phyloP scores from a whole-genome alignment of 805 yeast species.

The Yarrowia sp. region DNA sequence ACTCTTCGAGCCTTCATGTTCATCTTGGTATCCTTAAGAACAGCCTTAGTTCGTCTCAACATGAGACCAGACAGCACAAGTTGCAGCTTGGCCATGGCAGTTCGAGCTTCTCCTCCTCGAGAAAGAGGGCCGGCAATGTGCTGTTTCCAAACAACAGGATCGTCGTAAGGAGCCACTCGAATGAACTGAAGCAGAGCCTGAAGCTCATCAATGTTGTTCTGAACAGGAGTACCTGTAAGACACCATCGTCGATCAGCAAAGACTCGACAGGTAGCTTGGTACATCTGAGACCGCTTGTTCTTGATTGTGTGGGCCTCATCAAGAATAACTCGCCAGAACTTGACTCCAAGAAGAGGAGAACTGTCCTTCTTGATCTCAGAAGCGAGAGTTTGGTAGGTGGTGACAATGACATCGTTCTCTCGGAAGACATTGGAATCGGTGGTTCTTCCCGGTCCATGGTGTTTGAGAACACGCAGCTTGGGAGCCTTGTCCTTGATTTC shows the following conservation, averaged over 20 bases:
- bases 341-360: slow-evolving; percentile 40
- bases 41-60: slow-evolving; percentile 57
- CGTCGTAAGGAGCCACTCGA: slow-evolving; percentile 39
- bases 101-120: slow-evolving; percentile 38
- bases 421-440: slow-evolving; percentile 50
- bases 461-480: slow-evolving; percentile 37
- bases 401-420: slow-evolving; percentile 49
- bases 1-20: slow-evolving; percentile 45
- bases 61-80: slow-evolving; percentile 49
- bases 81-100: slow-evolving; percentile 45
- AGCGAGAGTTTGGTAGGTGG: slow-evolving; percentile 30
- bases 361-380: slow-evolving; percentile 21
- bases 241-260: slow-evolving; percentile 60
- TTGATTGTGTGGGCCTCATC: slow-evolving; percentile 75
- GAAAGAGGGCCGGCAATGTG: slow-evolving; percentile 47
- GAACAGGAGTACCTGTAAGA: slow-evolving; percentile 71
- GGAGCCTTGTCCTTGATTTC: slow-evolving; percentile 48
- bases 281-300: slow-evolving; percentile 56
- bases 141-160: slow-evolving; percentile 44
- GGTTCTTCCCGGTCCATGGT: slow-evolving; percentile 45
- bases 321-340: slow-evolving; percentile 56
- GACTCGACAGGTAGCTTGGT: slow-evolving; percentile 56
- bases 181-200: slow-evolving; percentile 58
- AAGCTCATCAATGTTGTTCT: slow-evolving; percentile 61
- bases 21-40: slow-evolving; percentile 46